Base-by-base conservation (phyloP, 2,329 filamentous ascomycete species). In the Clathrospora elynae region DNA sequence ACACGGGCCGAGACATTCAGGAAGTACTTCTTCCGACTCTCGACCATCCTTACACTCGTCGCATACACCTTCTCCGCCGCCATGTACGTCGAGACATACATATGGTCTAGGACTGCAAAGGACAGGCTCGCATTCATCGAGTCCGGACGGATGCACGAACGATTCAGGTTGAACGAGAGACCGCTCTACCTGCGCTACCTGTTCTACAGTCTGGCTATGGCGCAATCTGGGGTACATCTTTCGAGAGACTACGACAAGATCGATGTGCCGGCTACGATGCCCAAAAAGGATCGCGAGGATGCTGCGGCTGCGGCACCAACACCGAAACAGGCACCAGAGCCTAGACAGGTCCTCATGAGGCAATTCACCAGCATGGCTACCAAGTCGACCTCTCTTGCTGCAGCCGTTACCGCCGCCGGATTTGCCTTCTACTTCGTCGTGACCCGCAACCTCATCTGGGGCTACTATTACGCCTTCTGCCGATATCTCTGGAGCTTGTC, bases 131-230 rank as follows among this genome's bases (percentile, higher is more conserved):
- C 80, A 51, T 88, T 87, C 80, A 83, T 95, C 54, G 87, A 86
- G 40, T 79, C 83, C 55, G 81, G 79, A 48, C 83, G 81, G 68
- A 64, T 73, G 8, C 76, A 79, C 54, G 88, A 93, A 66, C 81
- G 90, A 23, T 79, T 86, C 13, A 79, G 83, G 37, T 73, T 96
- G 45, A 97, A 97, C 66, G 92, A 97, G 75, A 82, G 87, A 53
- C 86, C 90, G 1, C 79, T 97, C 17, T 93, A 90, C 65, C 75
- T 96, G 35, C 84, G 88, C 22, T 81, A 80, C 46, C 84, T 87
- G 60, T 81, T 93, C 53, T 64, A 85, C 3, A 68, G 84, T 1
- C 77, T 93, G 29, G 88, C 87, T 3, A 45, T 87, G 7, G 71
- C 79, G n/a, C 88, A 95, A 67, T 82, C 86, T 1, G 61, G 79